A percentile compares a stretch with the other conserved stretches of the same genome.
These are phyloP conservation scores for Carpinus fangiana DNA, from an alignment of 306 rosid species.

Conservation along the genomic window DNA sequence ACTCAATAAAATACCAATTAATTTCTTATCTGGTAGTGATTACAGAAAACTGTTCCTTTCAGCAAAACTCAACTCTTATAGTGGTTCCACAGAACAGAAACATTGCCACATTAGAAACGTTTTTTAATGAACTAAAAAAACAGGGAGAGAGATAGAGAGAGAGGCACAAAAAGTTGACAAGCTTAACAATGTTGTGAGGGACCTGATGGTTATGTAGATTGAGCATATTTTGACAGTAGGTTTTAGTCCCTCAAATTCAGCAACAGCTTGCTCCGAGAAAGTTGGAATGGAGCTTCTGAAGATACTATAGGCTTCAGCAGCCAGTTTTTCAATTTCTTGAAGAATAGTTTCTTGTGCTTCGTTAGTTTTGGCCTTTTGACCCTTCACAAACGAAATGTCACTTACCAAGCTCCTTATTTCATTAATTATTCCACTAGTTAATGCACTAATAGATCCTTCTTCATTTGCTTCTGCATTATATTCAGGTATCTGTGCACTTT, in stretches of 20 bases:
- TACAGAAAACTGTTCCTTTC: neutral
- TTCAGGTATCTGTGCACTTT: conserved; percentile 36
- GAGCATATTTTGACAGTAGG: conserved; percentile 40
- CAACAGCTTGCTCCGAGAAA: conserved; percentile 53
- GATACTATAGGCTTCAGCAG: conserved; percentile 89
- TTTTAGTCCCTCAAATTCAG: conserved; percentile 27
- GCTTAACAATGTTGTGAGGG: neutral
- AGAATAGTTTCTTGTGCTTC: conserved; percentile 84
- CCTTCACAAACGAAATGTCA: conserved; percentile 66
- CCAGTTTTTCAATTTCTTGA: conserved; percentile 86
- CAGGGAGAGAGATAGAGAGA: neutral
- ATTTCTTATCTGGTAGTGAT: neutral
- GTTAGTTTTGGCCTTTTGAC: conserved; percentile 54
- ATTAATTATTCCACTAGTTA: conserved; percentile 68
- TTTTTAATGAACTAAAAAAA: neutral
- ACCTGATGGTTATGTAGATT: neutral
- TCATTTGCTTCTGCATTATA: conserved; percentile 37
- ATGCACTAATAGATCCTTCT: conserved; percentile 42
- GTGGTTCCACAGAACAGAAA: neutral
- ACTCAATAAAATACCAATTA: too few relatives aligned
- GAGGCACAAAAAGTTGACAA: neutral
- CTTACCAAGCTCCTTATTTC: conserved; percentile 78
- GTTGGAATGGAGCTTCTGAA: conserved; percentile 73
- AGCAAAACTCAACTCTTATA: neutral
- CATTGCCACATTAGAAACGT: neutral